Evolutionary conservation across 805 yeast species (phyloP).

Genomic region (Starmerella geochares): DNA sequence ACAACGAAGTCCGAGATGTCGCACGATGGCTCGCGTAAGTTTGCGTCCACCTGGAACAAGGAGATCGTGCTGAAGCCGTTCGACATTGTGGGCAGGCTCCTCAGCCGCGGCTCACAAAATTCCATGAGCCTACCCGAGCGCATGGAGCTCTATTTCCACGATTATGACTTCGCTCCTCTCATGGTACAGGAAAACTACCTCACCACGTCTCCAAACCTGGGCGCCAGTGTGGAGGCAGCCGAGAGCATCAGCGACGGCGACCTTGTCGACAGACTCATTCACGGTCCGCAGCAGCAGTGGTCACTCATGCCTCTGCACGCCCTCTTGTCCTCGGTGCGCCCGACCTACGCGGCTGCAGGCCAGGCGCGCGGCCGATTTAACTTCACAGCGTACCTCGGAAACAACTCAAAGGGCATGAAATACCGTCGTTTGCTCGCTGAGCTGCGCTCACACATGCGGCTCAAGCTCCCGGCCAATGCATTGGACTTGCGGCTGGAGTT

Average conservation of each 20-base stretch:
- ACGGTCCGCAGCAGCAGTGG: conserved; percentile 92
- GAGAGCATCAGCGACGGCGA: conserved; percentile 81
- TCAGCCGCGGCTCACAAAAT: conserved; percentile 34
- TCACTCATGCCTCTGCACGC: conserved; percentile 86
- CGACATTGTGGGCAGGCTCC: conserved; percentile 65
- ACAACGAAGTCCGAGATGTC: conserved; percentile 57
- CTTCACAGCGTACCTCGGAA: conserved; percentile 83
- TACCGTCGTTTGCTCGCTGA: conserved; percentile 72
- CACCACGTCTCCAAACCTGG: conserved; percentile 46
- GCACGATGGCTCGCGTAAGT: conserved; percentile 50
- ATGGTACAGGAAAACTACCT: conserved; percentile 94
- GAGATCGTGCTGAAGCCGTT: conserved; percentile 85
- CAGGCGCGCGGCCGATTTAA: conserved; percentile 55
- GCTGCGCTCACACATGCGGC: conserved; percentile 74
- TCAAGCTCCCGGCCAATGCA: conserved; percentile 67
- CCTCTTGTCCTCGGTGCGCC: conserved; percentile 70
- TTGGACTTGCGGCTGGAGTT: conserved; percentile 66
- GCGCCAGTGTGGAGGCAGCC: conserved; percentile 65
- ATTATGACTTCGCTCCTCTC: conserved; percentile 85
- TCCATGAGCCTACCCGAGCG: conserved; percentile 55
- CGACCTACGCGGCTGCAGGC: conserved; percentile 62
- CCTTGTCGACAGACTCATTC: conserved; percentile 65
- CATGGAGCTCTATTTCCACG: conserved; percentile 83
- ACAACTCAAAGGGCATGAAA: conserved; percentile 74
- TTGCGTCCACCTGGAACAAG: conserved; percentile 72